Percentiles rank a stretch among this genome's conserved stretches.
Evolutionary conservation across 495 filamentous ascomycete species (phyloP).

Genomic region (Hypoxylon subgilvum): DNA sequence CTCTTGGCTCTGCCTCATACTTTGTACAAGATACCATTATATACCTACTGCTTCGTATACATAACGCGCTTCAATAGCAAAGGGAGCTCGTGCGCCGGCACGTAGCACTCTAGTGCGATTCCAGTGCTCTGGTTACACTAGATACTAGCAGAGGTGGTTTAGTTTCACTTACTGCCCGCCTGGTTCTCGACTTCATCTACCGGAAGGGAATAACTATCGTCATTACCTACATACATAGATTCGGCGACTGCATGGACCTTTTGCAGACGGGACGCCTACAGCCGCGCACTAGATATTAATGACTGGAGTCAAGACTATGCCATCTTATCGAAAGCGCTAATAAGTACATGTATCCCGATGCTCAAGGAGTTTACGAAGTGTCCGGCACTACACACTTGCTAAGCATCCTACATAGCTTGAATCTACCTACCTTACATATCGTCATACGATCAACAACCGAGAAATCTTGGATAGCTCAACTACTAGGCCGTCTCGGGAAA

Average conservation of each 20-base stretch:
- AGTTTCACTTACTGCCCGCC: constrained; percentile 13
- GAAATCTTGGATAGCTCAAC: constrained; percentile 24
- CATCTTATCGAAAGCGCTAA: constrained; percentile 12
- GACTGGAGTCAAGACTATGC: constrained; percentile 25
- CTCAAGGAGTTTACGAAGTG: constrained; percentile 15
- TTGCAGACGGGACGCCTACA: constrained; percentile 32
- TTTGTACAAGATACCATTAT: constrained; percentile 19
- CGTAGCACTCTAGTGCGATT: constrained; percentile 33
- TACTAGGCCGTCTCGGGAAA: constrained; percentile 33
- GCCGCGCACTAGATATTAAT: constrained; percentile 34
- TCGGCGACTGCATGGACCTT: constrained; percentile 36
- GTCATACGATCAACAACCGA: constrained; percentile 35
- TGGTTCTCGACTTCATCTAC: constrained; percentile 29
- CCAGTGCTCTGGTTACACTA: constrained; percentile 36
- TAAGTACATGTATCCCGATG: too few species aligned
- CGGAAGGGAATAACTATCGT: constrained; percentile 22
- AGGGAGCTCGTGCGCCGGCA: constrained; percentile 33
- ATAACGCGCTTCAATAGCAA: constrained; percentile 3
- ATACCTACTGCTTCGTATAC: constrained; percentile 1
- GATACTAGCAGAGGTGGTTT: constrained; percentile 24
- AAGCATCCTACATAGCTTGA: constrained; percentile 20
- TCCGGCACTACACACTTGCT: constrained; percentile 26
- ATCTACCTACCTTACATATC: too few species aligned
- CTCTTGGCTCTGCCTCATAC: too few species aligned
- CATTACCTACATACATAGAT: background rate